Evolutionary conservation across 2,329 filamentous ascomycete species (phyloP), one percentile per base, ranked within the genome.

Genomic region (Diaporthe vexans): DNA sequence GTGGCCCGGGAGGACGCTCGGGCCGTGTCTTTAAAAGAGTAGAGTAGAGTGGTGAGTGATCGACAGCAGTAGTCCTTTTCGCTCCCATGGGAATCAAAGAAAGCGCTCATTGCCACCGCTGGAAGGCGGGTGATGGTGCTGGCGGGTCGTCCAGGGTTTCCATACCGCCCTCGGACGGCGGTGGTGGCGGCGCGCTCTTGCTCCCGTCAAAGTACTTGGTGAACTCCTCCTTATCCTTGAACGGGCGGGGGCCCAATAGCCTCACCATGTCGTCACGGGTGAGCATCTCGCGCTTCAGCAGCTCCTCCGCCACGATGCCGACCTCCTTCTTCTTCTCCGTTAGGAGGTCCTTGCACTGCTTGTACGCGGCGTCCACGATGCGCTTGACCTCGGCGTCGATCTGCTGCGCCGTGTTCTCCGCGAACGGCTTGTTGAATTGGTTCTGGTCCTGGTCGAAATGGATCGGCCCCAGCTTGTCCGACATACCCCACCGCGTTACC

Each of bases 401-500:
- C 78, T 93, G 93, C 82, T 95, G 94, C 24, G 95, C 97, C 3
- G 97, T 99, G 71, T 95, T 89, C 86, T 99, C 97, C 29, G 95
- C 96, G 85, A 98, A 99, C 0, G 97, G 97, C 87, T 99, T 99
- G 82, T 95, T 92, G 75, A 98, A 85, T 81, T 94, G 92, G 82
- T 94, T 94, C 77, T 94, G 90, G 80, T 95, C 89, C 81, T 94
- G 94, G 79, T 97, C 93, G 84, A 96, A 99, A 87, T 97, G 94
- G 76, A 99, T 89, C 77, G 95, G 95, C 40, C 96, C 96, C 61
- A 99, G 93, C 86, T 97, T 97, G 78, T 94, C 91, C 54, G 94
- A 97, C 97, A 99, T 99, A 78, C 97, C 97, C 93, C 95, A 99
- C 83, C 98, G 94, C n/a, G 96, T 99, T 40, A 99, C 97, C 97